Conservation (phyloP, 345 rosid species). For the Linum usitatissimum region DNA sequence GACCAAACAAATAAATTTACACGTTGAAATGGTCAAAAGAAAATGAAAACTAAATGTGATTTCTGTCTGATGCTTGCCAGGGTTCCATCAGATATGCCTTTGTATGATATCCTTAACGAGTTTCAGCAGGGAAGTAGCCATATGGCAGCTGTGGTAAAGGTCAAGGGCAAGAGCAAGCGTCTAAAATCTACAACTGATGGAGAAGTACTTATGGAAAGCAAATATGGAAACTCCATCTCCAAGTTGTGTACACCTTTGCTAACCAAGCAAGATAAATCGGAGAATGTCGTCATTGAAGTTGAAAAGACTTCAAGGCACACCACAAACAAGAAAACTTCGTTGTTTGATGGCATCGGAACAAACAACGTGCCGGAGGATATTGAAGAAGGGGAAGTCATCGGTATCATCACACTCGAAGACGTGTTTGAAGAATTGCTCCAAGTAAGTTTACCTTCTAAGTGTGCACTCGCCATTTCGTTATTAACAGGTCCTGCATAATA, state of each 20-base stretch:
- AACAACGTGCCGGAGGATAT: slow-evolving; percentile 12
- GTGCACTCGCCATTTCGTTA: background rate
- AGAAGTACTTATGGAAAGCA: background rate
- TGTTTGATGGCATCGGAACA: slow-evolving; percentile 15
- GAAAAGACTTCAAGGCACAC: slow-evolving; percentile 14
- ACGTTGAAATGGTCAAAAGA: background rate
- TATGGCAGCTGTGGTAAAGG: slow-evolving; percentile 6
- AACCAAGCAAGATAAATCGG: slow-evolving; percentile 1
- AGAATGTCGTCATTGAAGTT: slow-evolving; percentile 6
- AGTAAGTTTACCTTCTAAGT: slow-evolving; percentile 12
- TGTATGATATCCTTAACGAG: slow-evolving; percentile 4
- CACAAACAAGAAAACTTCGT: slow-evolving; percentile 8
- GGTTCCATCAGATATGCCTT: slow-evolving; percentile 5
- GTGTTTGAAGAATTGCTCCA: slow-evolving; percentile 26
- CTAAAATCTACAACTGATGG: background rate
- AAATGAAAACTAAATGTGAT: background rate
- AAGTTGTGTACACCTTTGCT: background rate
- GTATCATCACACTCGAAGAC: slow-evolving; percentile 23
- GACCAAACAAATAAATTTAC: background rate
- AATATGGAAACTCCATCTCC: too few species aligned
- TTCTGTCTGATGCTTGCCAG: background rate
- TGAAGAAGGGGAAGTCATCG: slow-evolving; percentile 25
- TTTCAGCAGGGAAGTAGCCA: slow-evolving; percentile 7
- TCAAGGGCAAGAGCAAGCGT: background rate
- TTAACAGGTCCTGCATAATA: background rate